phyloP scores from a whole-genome alignment of 495 filamentous ascomycete genomes.

The Xylaria flabelliformis region DNA sequence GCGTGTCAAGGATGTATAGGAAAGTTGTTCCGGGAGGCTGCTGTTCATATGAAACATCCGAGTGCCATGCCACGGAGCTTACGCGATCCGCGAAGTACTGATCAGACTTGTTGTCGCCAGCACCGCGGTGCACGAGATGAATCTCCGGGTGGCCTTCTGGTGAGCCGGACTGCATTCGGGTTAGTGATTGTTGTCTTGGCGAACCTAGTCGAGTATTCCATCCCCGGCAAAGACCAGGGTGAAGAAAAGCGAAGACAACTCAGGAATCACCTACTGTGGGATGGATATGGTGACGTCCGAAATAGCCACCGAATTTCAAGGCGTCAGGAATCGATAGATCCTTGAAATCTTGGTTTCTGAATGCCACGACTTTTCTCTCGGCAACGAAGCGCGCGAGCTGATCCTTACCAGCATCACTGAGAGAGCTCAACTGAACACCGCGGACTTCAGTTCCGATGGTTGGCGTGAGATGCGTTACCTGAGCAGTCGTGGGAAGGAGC shows the following conservation, averaged over 20 bases:
- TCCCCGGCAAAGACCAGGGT: neutral
- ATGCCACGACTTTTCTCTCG: constrained; percentile 80
- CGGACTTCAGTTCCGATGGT: constrained; percentile 77
- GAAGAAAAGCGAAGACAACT: neutral
- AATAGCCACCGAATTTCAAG: constrained; percentile 76
- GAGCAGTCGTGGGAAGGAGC: constrained; percentile 61
- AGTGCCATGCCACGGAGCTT: constrained; percentile 79
- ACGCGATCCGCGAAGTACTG: constrained; percentile 68
- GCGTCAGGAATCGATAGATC: constrained; percentile 73
- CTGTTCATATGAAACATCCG: constrained; percentile 80
- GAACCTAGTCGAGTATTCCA: neutral
- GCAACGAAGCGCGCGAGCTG: constrained; percentile 81
- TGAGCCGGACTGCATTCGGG: constrained; percentile 57
- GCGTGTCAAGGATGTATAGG: constrained; percentile 77
- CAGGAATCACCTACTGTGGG: constrained; percentile 56
- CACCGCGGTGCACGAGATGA: constrained; percentile 78
- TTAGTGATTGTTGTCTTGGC: neutral
- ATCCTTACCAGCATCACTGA: constrained; percentile 73
- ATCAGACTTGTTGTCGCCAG: constrained; percentile 63
- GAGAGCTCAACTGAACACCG: constrained; percentile 76
- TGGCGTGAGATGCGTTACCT: constrained; percentile 67
- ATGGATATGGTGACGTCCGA: constrained; percentile 85
- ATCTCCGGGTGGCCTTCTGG: constrained; percentile 75
- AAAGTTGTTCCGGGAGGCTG: constrained; percentile 89
- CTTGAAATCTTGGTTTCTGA: constrained; percentile 80